A percentile compares a stretch with the other conserved stretches of the same genome.
Evolutionary conservation across 2,329 filamentous ascomycete genomes (phyloP).

Genomic region (Xylogone sp.): DNA sequence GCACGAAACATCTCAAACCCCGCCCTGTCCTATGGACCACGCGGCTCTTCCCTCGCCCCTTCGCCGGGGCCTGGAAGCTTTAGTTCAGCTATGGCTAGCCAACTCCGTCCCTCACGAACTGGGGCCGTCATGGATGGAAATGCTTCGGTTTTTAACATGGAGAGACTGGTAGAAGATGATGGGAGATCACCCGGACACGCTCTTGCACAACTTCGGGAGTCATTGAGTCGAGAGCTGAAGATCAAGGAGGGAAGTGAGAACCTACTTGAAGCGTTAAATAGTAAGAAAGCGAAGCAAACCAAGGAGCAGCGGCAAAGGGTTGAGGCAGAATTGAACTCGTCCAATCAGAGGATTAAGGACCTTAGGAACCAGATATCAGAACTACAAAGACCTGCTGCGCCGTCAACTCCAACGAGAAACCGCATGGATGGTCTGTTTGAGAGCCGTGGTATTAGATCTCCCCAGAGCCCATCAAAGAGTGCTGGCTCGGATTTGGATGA

Average conservation of each 20-base stretch:
- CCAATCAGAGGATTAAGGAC: slow-evolving; percentile 68
- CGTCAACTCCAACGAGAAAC: slow-evolving; percentile 42
- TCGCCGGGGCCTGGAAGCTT: slow-evolving; percentile 78
- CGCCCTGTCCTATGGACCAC: slow-evolving; percentile 59
- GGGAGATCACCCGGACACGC: slow-evolving; percentile 63
- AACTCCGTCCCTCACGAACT: slow-evolving; percentile 58
- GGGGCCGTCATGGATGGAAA: slow-evolving; percentile 56
- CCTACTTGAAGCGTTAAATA: slow-evolving; percentile 88
- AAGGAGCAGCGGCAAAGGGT: slow-evolving; percentile 78
- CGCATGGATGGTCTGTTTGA: slow-evolving; percentile 46
- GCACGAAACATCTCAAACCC: slow-evolving; percentile 48
- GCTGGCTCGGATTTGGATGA: slow-evolving; percentile 63
- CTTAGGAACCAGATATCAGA: slow-evolving; percentile 58
- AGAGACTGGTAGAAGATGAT: slow-evolving; percentile 62
- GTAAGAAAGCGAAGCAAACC: slow-evolving; percentile 92
- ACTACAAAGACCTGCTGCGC: slow-evolving; percentile 46
- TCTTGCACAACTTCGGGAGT: slow-evolving; percentile 72
- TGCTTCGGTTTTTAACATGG: slow-evolving; percentile 42
- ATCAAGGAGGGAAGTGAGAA: slow-evolving; percentile 98
- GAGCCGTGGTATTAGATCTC: slow-evolving; percentile 51
- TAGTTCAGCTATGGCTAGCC: slow-evolving; percentile 78
- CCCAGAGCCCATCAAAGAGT: slow-evolving; percentile 51
- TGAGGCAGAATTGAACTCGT: slow-evolving; percentile 85
- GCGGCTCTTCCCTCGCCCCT: slow-evolving; percentile 67
- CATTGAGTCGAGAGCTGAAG: slow-evolving; percentile 92